phyloP scores from a whole-genome alignment of 2,329 filamentous ascomycete genomes.

The Colletotrichum destructivum region DNA sequence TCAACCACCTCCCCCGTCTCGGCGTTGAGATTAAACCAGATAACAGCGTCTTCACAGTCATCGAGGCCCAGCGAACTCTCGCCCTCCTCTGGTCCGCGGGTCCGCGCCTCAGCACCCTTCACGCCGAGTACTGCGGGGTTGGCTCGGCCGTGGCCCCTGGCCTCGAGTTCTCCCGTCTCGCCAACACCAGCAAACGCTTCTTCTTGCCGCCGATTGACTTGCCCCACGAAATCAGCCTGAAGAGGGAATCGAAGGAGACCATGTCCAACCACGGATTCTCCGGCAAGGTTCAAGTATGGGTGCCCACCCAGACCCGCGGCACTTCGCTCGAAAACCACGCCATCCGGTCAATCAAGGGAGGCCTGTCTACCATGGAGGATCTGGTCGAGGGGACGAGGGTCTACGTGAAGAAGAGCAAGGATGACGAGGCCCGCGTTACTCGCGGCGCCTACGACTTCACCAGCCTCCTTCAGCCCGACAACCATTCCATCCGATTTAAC shows the following conservation, averaged over 20 bases:
- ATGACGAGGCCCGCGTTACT: background rate
- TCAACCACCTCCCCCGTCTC: slow-evolving; percentile 11
- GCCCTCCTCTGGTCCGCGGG: slow-evolving; percentile 25
- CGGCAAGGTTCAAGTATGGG: background rate
- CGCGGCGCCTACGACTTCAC: slow-evolving; percentile 29
- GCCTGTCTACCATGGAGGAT: background rate
- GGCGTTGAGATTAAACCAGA: slow-evolving; percentile 14
- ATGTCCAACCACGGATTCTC: slow-evolving; percentile 13
- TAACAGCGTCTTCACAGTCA: background rate
- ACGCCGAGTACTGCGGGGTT: slow-evolving; percentile 13
- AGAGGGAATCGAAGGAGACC: background rate
- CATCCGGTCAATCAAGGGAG: background rate
- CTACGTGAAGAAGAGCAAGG: background rate
- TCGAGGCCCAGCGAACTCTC: slow-evolving; percentile 7
- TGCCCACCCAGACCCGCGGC: background rate
- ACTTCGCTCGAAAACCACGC: background rate
- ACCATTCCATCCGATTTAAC: slow-evolving; percentile 1
- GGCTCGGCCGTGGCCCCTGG: slow-evolving; percentile 21
- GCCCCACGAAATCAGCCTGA: background rate
- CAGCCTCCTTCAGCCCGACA: background rate
- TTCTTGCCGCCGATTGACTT: background rate
- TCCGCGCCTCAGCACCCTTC: slow-evolving; percentile 6
- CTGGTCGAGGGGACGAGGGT: background rate
- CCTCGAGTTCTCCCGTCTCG: slow-evolving; percentile 11
- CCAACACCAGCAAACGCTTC: background rate